phyloP scores from a whole-genome alignment of 2,329 filamentous ascomycete genomes.

The Gremmenia infestans region DNA sequence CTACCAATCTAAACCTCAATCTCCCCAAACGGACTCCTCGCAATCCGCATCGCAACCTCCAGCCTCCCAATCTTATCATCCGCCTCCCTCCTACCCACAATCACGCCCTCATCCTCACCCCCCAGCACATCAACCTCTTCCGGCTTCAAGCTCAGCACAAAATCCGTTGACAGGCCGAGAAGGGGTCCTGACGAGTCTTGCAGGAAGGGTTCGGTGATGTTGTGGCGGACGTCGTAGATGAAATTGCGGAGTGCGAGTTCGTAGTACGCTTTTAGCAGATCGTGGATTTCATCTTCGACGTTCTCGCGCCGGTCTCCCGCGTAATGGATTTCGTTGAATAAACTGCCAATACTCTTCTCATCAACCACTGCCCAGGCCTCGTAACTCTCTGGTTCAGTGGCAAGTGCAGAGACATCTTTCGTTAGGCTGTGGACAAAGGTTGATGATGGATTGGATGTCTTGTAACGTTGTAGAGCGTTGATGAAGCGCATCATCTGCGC shows the following conservation, averaged over 20 bases:
- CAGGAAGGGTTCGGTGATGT: constrained; percentile 26
- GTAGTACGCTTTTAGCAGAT: constrained; percentile 36
- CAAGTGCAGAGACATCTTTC: not conserved
- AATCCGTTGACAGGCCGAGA: constrained; percentile 21
- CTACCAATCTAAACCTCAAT: not conserved
- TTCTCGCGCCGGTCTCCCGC: constrained; percentile 20
- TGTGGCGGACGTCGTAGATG: constrained; percentile 23
- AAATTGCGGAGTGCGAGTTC: constrained; percentile 31
- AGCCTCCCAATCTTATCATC: constrained; percentile 8
- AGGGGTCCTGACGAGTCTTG: constrained; percentile 19
- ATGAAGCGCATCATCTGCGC: constrained; percentile 12
- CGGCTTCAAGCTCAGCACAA: constrained; percentile 15
- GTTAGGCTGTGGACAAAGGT: not conserved
- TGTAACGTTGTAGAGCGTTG: constrained; percentile 13
- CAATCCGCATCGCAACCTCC: constrained; percentile 13
- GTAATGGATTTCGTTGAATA: constrained; percentile 21
- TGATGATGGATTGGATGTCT: constrained; percentile 1
- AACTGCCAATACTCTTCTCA: not conserved
- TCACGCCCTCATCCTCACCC: constrained; percentile 21
- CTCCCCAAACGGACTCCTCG: constrained; percentile 3
- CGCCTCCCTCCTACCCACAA: constrained; percentile 8
- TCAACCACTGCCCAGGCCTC: constrained; percentile 7
- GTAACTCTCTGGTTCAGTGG: not conserved
- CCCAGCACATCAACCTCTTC: constrained; percentile 22
- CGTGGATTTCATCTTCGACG: constrained; percentile 33